Base-by-base conservation (phyloP, 768 basidiomycete genomes). In the Gymnopilus dilepis region DNA sequence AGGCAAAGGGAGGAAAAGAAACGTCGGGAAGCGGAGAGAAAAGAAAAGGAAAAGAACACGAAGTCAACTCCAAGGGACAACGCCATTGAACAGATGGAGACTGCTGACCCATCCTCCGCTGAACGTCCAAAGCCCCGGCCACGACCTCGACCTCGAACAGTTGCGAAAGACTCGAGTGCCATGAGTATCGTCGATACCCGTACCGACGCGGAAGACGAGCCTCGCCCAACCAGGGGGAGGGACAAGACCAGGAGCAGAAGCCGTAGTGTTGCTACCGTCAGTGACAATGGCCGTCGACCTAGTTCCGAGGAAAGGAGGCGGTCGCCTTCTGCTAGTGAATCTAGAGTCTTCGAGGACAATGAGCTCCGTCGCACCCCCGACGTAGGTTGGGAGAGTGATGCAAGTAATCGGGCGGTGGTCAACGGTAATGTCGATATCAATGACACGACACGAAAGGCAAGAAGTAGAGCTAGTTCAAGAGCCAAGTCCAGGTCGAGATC, bases 101-200 rank as follows among this genome's bases (percentile, higher is more conserved):
- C 40, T 48, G 24, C 59, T 30, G 15, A 9, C 24, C 47, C 52
- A 5, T 7, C 11, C 43, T 19, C 56, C 13, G 56, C 34, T 28
- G 54, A 52, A 41, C 54, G 41, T 3, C 62, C 58, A 48, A 58
- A 61, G 40, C 63, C 62, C 12, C 62, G 60, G 17, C 65, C 62
- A 37, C 61, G 69, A 22, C 70, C 72, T 5, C 69, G 56, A 56
- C 65, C 69, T 12, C 65, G 67, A 40, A 73, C 72, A 1, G 37
- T 73, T 6, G 58, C 59, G n/a, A 73, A 73, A 56, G 58, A 40
- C 21, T 50, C 66, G 17, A 71, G 62, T 54, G 60, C 59, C 28
- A 61, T 64, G 51, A 70, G 65, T 34, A 13, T 64, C 4, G 45
- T 66, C 9, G 47, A 31, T 19, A 15, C 62, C 37, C 31, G 62